Base-by-base conservation (phyloP, 2,329 filamentous ascomycete genomes). In the Pseudogymnoascus sp. region DNA sequence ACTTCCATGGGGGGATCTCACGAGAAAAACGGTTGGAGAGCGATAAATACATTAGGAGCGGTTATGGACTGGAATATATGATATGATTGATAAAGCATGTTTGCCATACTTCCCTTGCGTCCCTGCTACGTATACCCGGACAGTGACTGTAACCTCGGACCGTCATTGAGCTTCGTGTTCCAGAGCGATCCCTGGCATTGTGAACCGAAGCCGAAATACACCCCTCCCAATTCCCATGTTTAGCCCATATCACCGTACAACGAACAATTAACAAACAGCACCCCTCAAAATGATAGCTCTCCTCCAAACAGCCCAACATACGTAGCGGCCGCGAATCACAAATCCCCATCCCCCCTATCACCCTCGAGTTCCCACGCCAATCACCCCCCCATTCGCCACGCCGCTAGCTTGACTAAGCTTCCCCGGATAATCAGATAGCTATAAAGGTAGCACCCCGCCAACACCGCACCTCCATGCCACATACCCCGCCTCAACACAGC, bases 401-500 rank as follows among this genome's bases (percentile, higher is more conserved):
- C 42, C 42, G 8, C 42, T 49, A 49, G 42, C 23, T 49, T 49
- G 23, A 49, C 42, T 49, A 49, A 49, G 42, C 42, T 41, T 41
- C 39, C 42, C 42, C 23, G 12, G 41, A 45, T 11, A 45, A 45
- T 23, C 41, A 45, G 42, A 49, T 49, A 49, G 42, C 42, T 49
- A 49, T 49, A 49, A 49, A 49, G 42, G 42, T 49, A 28, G 42
- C 42, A 49, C 42, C 42, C 42, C 42, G 12, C 42, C 42, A 49
- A 28, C 42, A 12, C 42, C 42, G 19, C 38, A 39, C 22, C 41
- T 14, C 28, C 28, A 19, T 19, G 19, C 19, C 19, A 19, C 42
- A 49, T 49, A 49, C 42, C 42, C 42, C 42, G 12, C 42, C 22
- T n/a, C 42, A 28, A 14, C 23, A 49, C 42, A 49, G 14, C 42